phyloP scores from a whole-genome alignment of 83 land plant genomes.

The Diphasiastrum complanatum region DNA sequence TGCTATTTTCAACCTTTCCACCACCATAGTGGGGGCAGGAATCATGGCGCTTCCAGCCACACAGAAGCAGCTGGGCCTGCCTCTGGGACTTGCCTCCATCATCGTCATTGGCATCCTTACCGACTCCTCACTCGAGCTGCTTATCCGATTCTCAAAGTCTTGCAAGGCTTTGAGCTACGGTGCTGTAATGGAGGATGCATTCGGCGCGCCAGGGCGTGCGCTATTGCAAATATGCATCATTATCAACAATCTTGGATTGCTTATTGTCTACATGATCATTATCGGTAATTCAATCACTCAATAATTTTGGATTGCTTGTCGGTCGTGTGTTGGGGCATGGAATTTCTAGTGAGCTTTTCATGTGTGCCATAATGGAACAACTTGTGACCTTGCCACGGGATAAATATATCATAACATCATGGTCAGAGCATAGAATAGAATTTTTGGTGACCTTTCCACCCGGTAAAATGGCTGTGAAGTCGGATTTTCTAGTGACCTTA shows the following conservation, averaged over 20 bases:
- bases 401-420: no score
- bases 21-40: neutral
- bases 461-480: no score
- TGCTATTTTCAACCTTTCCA: neutral
- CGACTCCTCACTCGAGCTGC: slow-evolving; percentile 26
- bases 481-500: no score
- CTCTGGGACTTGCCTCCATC: slow-evolving; percentile 17
- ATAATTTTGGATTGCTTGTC: neutral
- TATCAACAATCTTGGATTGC: slow-evolving; percentile 8
- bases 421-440: no score
- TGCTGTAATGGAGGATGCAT: slow-evolving; percentile 24
- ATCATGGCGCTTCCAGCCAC: neutral
- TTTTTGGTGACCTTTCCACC: no score
- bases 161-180: slow-evolving; percentile 20
- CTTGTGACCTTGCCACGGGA: neutral
- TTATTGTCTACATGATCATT: slow-evolving; percentile 14
- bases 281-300: neutral
- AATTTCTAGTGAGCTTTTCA: neutral
- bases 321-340: slow-evolving; percentile 14
- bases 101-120: slow-evolving; percentile 24
- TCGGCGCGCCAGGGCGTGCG: neutral
- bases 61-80: slow-evolving; percentile 15
- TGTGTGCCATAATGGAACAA: neutral
- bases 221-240: slow-evolving; percentile 8
- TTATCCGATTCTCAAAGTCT: slow-evolving; percentile 22